phyloP scores from a whole-genome alignment of 371 early-diverging fungal species.

The Gilbertella persicaria region DNA sequence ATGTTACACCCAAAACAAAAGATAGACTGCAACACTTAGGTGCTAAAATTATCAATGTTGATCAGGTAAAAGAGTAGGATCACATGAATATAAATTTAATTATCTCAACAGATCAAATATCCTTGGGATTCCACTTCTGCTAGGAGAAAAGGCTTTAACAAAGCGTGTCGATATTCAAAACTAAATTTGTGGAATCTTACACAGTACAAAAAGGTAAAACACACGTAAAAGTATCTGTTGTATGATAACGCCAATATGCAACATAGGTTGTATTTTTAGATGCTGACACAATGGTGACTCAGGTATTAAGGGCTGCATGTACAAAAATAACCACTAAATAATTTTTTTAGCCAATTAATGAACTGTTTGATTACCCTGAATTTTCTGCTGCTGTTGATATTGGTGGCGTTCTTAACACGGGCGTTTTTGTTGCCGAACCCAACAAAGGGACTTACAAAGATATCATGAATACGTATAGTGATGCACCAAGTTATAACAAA shows the following conservation, averaged over 20 bases:
- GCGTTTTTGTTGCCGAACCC: slow-evolving; percentile 41
- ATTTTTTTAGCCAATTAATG: slow-evolving; percentile 25
- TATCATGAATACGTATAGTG: slow-evolving; percentile 28
- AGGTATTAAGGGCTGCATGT: slow-evolving; percentile 15
- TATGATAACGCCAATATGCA: not conserved
- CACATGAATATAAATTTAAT: not conserved
- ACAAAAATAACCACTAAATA: not conserved
- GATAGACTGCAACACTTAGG: slow-evolving; percentile 25
- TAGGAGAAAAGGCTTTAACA: slow-evolving; percentile 34
- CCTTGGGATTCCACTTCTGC: slow-evolving; percentile 36
- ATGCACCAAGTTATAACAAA: slow-evolving; percentile 35
- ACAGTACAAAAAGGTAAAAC: slow-evolving; percentile 34
- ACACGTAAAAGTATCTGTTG: not conserved
- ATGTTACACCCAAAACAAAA: slow-evolving; percentile 21
- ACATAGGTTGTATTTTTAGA: slow-evolving; percentile 38
- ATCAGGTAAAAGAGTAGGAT: slow-evolving; percentile 25
- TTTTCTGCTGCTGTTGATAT: slow-evolving; percentile 36
- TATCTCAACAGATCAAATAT: slow-evolving; percentile 28
- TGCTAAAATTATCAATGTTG: slow-evolving; percentile 29
- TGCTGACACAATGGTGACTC: slow-evolving; percentile 40
- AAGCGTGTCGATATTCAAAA: slow-evolving; percentile 44
- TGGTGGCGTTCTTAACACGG: slow-evolving; percentile 39
- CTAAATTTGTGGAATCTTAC: slow-evolving; percentile 37
- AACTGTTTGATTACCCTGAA: slow-evolving; percentile 34
- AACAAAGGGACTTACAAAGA: slow-evolving; percentile 22